A percentile compares a stretch with the other conserved stretches of the same genome.
These are phyloP conservation scores for Solanum pinnatisectum DNA, from an alignment of 257 asterid genomes.

Conservation along the genomic window DNA sequence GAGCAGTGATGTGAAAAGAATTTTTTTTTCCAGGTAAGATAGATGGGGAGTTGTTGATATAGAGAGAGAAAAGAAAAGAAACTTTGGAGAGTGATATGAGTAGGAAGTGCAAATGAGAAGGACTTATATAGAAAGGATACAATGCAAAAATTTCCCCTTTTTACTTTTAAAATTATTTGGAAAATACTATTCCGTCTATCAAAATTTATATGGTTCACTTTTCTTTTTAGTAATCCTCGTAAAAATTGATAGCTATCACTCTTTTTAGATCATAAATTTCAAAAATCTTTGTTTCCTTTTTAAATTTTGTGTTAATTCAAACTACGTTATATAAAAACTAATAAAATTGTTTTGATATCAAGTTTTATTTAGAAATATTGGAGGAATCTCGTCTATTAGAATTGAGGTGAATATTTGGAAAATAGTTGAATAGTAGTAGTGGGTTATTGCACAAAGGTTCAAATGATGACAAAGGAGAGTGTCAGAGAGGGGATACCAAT, in stretches of 20 bases:
- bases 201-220: fast-evolving
- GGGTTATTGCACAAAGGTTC: slow-evolving; percentile 8
- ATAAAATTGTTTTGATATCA: too few relatives aligned
- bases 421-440: background rate
- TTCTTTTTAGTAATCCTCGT: too few relatives aligned
- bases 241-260: background rate
- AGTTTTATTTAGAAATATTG: too few relatives aligned
- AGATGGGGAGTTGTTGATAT: background rate
- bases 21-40: background rate
- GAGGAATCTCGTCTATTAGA: background rate
- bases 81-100: slow-evolving; percentile 10
- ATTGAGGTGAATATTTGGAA: background rate
- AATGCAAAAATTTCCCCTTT: background rate
- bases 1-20: background rate
- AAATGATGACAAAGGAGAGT: slow-evolving; percentile 17
- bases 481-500: slow-evolving; percentile 30
- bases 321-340: too few relatives aligned
- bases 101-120: slow-evolving; percentile 3
- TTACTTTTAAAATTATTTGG: background rate
- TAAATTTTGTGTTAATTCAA: fast-evolving
- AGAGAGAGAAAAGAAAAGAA: background rate
- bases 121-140: slow-evolving; percentile 32
- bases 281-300: too few relatives aligned
- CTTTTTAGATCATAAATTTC: too few relatives aligned
- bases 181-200: fast-evolving